Conservation (phyloP, 495 filamentous ascomycete genomes). For the Barbatosphaeria neglecta region DNA sequence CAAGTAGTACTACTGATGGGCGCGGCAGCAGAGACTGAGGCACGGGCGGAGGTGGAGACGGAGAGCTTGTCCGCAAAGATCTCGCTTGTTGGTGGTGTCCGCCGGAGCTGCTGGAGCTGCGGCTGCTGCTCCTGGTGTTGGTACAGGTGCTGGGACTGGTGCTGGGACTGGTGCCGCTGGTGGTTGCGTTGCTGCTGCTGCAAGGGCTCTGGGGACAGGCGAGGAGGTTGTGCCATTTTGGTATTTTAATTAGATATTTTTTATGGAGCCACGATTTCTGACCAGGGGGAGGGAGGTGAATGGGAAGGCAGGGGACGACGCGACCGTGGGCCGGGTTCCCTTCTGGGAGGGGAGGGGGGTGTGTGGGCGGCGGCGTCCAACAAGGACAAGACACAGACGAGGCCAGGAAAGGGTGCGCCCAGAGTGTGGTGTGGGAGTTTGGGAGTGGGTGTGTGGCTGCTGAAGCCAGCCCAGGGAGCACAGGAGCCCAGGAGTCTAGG, state of each 20-base stretch:
- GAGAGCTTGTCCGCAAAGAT: neutral
- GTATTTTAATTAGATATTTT: constrained; percentile 32
- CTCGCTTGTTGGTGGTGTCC: constrained; percentile 2
- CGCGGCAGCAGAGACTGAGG: neutral
- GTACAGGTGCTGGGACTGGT: constrained; percentile 2
- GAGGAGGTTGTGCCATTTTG: constrained; percentile 25
- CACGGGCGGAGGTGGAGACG: neutral
- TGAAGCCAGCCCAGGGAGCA: too few species aligned
- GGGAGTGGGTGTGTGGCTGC: neutral
- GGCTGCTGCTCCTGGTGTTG: constrained; percentile 16
- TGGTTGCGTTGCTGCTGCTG: constrained; percentile 17
- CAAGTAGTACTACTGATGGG: neutral
- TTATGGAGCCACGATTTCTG: constrained; percentile 29
- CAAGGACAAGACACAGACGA: neutral
- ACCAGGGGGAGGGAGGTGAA: constrained; percentile 13
- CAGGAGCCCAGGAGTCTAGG: too few species aligned
- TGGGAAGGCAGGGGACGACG: constrained; percentile 8
- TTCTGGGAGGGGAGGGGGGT: constrained; percentile 1
- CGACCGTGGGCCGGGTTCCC: constrained; percentile 28
- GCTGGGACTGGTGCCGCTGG: constrained; percentile 3
- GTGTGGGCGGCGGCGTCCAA: neutral
- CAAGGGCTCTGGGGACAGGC: constrained; percentile 13
- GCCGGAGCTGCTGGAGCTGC: constrained; percentile 3
- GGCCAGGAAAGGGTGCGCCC: neutral
- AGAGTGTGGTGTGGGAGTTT: neutral